phyloP scores from a whole-genome alignment of 768 basidiomycete genomes.

The Lyophyllum semitale region DNA sequence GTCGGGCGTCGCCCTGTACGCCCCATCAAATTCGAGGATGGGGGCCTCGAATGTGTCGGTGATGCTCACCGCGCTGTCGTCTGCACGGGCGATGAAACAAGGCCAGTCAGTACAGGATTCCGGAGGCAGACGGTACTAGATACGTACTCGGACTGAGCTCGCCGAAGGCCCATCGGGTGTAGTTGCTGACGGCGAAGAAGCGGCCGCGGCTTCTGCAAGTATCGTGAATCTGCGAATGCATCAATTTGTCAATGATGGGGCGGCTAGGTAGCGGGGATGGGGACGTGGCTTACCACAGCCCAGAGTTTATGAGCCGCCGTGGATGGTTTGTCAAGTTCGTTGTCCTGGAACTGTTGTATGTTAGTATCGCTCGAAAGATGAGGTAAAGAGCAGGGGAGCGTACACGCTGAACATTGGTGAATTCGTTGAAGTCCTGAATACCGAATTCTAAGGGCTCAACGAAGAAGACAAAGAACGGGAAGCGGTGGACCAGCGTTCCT shows the following conservation, averaged over 20 bases:
- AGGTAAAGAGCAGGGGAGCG: neutral
- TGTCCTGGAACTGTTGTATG: constrained; percentile 14
- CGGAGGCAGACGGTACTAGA: neutral
- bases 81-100: constrained; percentile 9
- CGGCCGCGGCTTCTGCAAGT: constrained; percentile 21
- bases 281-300: constrained; percentile 28
- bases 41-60: constrained; percentile 17
- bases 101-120: neutral
- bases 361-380: neutral
- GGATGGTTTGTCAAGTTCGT: constrained; percentile 14
- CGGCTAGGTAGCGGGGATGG: neutral
- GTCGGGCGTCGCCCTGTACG: neutral
- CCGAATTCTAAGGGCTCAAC: constrained; percentile 27
- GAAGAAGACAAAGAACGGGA: constrained; percentile 23
- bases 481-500: constrained; percentile 1
- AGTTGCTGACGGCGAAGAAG: constrained; percentile 26
- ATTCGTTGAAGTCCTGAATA: constrained; percentile 19
- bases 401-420: constrained; percentile 16
- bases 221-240: constrained; percentile 18
- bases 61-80: constrained; percentile 9
- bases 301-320: constrained; percentile 21
- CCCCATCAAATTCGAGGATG: constrained; percentile 17
- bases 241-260: too few species aligned
- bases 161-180: constrained; percentile 27
- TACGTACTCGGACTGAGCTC: constrained; percentile 18